phyloP scores from a whole-genome alignment of 1,284 basidiomycete species.

The Tilletia walkeri region DNA sequence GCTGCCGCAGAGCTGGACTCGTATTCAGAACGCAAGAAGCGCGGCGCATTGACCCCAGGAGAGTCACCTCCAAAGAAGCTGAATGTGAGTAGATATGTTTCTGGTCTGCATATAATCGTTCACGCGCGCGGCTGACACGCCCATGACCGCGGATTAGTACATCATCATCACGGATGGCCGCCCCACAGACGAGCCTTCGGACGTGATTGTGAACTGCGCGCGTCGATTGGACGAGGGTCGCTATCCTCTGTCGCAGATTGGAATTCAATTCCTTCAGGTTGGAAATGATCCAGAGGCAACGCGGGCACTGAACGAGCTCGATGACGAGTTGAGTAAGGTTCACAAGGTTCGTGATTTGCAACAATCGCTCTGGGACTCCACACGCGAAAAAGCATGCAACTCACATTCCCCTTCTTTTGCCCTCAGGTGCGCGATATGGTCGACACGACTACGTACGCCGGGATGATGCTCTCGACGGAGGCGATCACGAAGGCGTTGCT shows the following conservation, averaged over 20 bases:
- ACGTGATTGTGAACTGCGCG: constrained; percentile 62
- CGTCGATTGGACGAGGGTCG: constrained; percentile 60
- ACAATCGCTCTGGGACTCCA: background rate
- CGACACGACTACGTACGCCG: constrained; percentile 64
- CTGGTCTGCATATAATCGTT: too few species aligned
- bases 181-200: constrained; percentile 60
- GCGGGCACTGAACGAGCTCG: constrained; percentile 57
- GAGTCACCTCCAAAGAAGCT: constrained; percentile 24
- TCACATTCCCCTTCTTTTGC: constrained; percentile 22
- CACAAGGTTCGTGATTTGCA: background rate
- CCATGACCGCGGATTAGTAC: constrained; percentile 2
- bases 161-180: constrained; percentile 34
- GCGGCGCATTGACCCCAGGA: background rate
- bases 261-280: constrained; percentile 65
- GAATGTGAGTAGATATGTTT: constrained; percentile 9
- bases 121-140: too few species aligned
- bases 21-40: constrained; percentile 12
- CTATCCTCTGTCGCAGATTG: constrained; percentile 61
- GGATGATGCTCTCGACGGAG: constrained; percentile 58
- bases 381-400: constrained; percentile 58
- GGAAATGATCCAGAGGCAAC: constrained; percentile 61
- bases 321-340: constrained; percentile 56
- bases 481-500: constrained; percentile 63
- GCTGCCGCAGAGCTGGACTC: constrained; percentile 3
- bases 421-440: constrained; percentile 58